Conservation (phyloP, 495 filamentous ascomycete genomes). For the Clohesyomyces aquaticus region DNA sequence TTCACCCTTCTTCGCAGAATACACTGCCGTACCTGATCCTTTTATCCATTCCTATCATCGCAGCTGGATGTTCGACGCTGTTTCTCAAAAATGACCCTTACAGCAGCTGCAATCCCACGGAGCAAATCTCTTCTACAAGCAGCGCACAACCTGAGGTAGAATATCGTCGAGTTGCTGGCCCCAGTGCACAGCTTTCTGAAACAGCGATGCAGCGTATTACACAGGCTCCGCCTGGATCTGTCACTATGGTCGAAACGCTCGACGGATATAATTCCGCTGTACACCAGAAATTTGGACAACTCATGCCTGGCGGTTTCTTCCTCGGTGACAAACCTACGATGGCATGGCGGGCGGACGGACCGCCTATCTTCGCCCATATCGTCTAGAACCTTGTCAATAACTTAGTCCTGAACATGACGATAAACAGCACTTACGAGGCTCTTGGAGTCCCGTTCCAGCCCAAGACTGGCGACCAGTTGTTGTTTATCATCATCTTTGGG, state of each 20-base stretch:
- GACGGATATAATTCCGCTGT: conserved; percentile 70
- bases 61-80: conserved; percentile 72
- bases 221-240: no score
- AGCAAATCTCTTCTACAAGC: conserved; percentile 46
- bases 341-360: conserved; percentile 60
- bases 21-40: conserved; percentile 72
- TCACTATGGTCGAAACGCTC: conserved; percentile 66
- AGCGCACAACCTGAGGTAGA: conserved; percentile 21
- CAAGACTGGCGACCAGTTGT: conserved; percentile 67
- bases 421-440: conserved; percentile 65
- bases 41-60: conserved; percentile 72
- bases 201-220: no score
- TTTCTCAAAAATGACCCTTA: conserved; percentile 63
- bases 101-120: conserved; percentile 61
- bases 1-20: conserved; percentile 75
- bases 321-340: conserved; percentile 66
- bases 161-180: no score
- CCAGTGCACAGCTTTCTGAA: no score
- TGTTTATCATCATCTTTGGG: conserved; percentile 76
- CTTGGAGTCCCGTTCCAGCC: conserved; percentile 74
- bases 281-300: conserved; percentile 59
- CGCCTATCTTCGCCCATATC: conserved; percentile 61
- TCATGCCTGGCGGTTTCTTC: conserved; percentile 78
- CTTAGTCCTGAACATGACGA: conserved; percentile 65
- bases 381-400: conserved; percentile 72